phyloP scores from a whole-genome alignment of 495 filamentous ascomycete species.

The Lophiotrema nucula region DNA sequence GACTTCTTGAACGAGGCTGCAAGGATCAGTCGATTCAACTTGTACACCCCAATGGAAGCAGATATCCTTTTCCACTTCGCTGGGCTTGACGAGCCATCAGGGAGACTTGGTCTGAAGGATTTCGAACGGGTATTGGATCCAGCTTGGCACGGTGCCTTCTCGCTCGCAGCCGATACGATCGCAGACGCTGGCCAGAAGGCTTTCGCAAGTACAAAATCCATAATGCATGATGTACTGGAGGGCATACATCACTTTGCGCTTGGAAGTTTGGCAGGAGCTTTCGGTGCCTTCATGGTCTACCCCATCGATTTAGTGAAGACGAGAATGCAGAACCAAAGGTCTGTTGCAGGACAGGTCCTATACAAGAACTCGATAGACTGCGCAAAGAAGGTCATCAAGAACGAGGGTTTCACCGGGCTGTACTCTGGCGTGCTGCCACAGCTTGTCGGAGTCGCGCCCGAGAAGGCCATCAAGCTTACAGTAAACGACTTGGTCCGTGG shows the following conservation, averaged over 20 bases:
- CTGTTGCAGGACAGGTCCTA: slow-evolving; percentile 72
- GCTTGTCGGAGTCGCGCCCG: slow-evolving; percentile 92
- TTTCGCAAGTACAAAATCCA: slow-evolving; percentile 46
- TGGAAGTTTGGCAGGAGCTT: slow-evolving; percentile 87
- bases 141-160: slow-evolving; percentile 71
- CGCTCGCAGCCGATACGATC: slow-evolving; percentile 45
- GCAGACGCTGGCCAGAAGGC: slow-evolving; percentile 51
- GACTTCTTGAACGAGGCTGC: slow-evolving; percentile 96
- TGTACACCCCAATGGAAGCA: slow-evolving; percentile 98
- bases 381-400: slow-evolving; percentile 82
- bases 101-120: slow-evolving; percentile 74
- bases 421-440: slow-evolving; percentile 95
- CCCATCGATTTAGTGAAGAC: slow-evolving; percentile 99
- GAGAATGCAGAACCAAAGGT: slow-evolving; percentile 95
- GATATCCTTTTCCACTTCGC: slow-evolving; percentile 99
- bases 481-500: slow-evolving; percentile 91
- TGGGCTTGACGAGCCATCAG: slow-evolving; percentile 82
- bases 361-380: slow-evolving; percentile 98
- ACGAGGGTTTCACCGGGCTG: slow-evolving; percentile 84
- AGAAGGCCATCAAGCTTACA: slow-evolving; percentile 98
- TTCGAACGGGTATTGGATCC: slow-evolving; percentile 95
- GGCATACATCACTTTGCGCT: slow-evolving; percentile 87
- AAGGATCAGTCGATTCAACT: slow-evolving; percentile 81
- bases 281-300: slow-evolving; percentile 98
- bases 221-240: slow-evolving; percentile 65